Base-by-base conservation (phyloP, 768 basidiomycete genomes). In the Tulasnella sp. region DNA sequence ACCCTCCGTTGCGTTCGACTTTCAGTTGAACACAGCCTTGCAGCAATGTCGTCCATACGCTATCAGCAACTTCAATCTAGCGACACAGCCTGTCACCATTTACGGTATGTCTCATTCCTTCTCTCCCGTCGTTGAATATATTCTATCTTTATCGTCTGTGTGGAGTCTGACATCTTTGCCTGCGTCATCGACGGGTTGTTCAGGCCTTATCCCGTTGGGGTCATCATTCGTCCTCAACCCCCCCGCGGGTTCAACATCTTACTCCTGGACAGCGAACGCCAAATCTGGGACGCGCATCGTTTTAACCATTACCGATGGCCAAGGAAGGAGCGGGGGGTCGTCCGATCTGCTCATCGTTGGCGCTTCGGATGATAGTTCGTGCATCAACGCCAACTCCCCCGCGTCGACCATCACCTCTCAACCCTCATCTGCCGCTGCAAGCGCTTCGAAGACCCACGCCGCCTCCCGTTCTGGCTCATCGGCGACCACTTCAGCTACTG, bases 141-240 rank as follows among this genome's bases (percentile, higher is more conserved):
- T 11, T 34, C 12, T 9, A 25, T 74, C 67, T 49, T 38, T 9
- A 8, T 31, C 12, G 6, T 29, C 67, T 45, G 22, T 31, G 38
- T 75, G 40, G 25, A 72, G 38, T 67, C 67, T 29, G 45, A 52
- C 42, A 75, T 31, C 14, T 9, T 49, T 25, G 12, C 5, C 3
- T 31, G 68, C 68, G 68, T 34, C 68, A 40, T 37, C 7, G 34
- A 9, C 25, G 22, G 54, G 36, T 9, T 12, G 11, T 39, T 39
- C 37, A 75, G 77, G 77, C 17, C 49, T 78, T 9, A 78, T 78
- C 40, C 77, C 77, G 8, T 49, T 67, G 14, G 77, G 77, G 29
- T 17, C 6, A 2, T n/a, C 70, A 4, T 77, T 78, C 77, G 19
- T 58, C 15, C 42, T 76, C 25, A 40, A 71, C 45, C 77, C 77